Base-by-base conservation (phyloP, 2,329 filamentous ascomycete genomes). In the Escovopsis weberi region DNA sequence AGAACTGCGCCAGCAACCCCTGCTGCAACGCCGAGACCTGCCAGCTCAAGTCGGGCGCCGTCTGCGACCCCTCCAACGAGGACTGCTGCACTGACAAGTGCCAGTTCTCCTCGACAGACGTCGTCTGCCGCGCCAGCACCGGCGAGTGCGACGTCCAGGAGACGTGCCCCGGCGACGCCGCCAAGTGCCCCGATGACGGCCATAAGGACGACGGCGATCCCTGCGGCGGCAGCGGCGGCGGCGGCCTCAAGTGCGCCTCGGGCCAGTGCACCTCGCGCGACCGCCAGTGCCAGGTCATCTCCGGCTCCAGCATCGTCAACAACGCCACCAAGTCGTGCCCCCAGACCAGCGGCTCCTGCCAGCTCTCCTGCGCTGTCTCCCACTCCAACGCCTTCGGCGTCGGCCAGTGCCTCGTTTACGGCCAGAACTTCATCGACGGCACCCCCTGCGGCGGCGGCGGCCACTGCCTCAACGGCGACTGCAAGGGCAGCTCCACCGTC, bases 261-360 rank as follows among this genome's bases (percentile, higher is more conserved):
- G 91, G 91, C 11, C 89, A 96, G 62, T 98, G 91, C 62, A 98
- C 91, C 4, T 91, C 83, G 42, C 80, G 91, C 48, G 79, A 95
- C 59, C 72, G 80, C 55, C 91, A 98, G 64, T 98, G 91, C 67
- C 80, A 81, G 60, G 82, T 78, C 10, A 70, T 93, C 39, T 83
- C 94, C 70, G 87, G 86, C 33, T 76, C 74, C 26, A 74, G 82
- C 47, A 81, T 80, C 1, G 70, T 75, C 44, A 75, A 72, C 57
- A 89, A 87, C 63, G 75, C 85, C 54, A 93, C 86, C 2, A 78
- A 77, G 53, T 81, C 88, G 9, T 98, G 91, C 62, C 70, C 72
- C 33, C 51, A 53, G 35, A 50, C 39, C 4, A 30, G 19, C 12
- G 39, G 45, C 33, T 80, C 78, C 40, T 98, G 91, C 62, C 70